These are phyloP conservation scores for Eucalyptus regnans DNA, from an alignment of 345 rosid species.

Conservation along the genomic window DNA sequence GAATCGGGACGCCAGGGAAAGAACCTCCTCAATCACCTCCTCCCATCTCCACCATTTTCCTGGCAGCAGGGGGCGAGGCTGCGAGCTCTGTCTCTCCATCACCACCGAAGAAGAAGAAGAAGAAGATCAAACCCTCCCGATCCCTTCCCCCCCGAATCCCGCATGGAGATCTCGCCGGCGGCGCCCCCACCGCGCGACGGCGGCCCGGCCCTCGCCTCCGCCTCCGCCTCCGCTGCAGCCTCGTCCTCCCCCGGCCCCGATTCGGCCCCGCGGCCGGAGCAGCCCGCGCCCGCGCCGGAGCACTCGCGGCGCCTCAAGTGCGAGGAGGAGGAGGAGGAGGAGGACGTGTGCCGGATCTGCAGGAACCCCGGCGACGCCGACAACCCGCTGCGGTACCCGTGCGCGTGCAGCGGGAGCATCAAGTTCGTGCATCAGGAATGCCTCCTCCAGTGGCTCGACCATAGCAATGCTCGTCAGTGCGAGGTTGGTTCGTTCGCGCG, in stretches of 20 bases:
- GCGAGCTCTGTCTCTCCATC: not conserved
- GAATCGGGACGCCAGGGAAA: not conserved
- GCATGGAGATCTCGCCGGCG: slow-evolving; percentile 44
- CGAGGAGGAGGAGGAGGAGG: slow-evolving; percentile 76
- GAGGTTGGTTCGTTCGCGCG: slow-evolving; percentile 40
- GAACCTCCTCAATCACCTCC: not conserved
- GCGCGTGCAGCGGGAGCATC: slow-evolving; percentile 98
- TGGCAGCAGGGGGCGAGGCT: not conserved
- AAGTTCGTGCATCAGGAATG: slow-evolving; percentile 98
- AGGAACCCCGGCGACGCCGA: slow-evolving; percentile 91
- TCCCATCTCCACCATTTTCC: not conserved
- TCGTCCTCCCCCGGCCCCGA: not conserved
- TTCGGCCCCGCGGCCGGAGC: not conserved
- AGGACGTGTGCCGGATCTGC: slow-evolving; percentile 98
- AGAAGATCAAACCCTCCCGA: not conserved
- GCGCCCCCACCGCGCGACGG: slow-evolving; percentile 4
- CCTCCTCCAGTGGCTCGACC: slow-evolving; percentile 98
- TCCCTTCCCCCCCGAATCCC: not conserved
- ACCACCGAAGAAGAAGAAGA: not conserved
- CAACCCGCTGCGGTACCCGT: slow-evolving; percentile 88
- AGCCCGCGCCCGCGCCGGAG: not conserved
- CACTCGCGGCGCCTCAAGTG: not conserved
- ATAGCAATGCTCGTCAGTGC: slow-evolving; percentile 99
- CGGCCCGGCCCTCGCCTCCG: not conserved
- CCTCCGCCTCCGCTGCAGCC: not conserved